Conservation (phyloP, 2,329 filamentous ascomycete genomes). For the Diaporthe humulicola region DNA sequence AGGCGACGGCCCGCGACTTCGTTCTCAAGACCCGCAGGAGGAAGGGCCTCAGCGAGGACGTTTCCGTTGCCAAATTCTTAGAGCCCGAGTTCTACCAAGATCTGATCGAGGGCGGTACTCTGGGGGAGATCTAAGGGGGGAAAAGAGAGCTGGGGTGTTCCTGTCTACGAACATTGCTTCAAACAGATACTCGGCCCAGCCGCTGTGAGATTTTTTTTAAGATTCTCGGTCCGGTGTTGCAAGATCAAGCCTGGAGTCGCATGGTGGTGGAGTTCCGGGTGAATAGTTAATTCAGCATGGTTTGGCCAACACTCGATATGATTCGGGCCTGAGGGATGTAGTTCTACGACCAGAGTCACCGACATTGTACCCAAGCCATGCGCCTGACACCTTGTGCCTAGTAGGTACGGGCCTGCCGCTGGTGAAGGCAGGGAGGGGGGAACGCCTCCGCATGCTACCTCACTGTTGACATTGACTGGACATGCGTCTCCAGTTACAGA, state of each 20-base stretch:
- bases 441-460: not conserved
- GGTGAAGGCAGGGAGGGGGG: not conserved
- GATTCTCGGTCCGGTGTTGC: slow-evolving; percentile 4
- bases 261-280: slow-evolving; percentile 21
- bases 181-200: not conserved
- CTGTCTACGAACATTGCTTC: not conserved
- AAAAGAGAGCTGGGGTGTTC: not conserved
- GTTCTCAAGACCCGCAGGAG: slow-evolving; percentile 94
- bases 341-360: not conserved
- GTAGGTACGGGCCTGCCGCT: not conserved
- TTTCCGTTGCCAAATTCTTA: slow-evolving; percentile 94
- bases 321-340: not conserved
- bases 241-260: slow-evolving; percentile 20
- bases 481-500: slow-evolving; percentile 18
- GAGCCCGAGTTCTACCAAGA: slow-evolving; percentile 94
- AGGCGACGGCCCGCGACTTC: slow-evolving; percentile 94
- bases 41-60: slow-evolving; percentile 95
- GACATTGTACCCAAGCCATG: not conserved
- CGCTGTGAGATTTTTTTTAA: not conserved
- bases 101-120: slow-evolving; percentile 87
- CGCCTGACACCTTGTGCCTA: not conserved
- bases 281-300: slow-evolving; percentile 6
- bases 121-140: slow-evolving; percentile 66
- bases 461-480: slow-evolving; percentile 6
- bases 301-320: slow-evolving; percentile 14